These are phyloP conservation scores for Pseudogymnoascus sp. DNA, from an alignment of 2,329 filamentous ascomycete species.

Conservation along the genomic window DNA sequence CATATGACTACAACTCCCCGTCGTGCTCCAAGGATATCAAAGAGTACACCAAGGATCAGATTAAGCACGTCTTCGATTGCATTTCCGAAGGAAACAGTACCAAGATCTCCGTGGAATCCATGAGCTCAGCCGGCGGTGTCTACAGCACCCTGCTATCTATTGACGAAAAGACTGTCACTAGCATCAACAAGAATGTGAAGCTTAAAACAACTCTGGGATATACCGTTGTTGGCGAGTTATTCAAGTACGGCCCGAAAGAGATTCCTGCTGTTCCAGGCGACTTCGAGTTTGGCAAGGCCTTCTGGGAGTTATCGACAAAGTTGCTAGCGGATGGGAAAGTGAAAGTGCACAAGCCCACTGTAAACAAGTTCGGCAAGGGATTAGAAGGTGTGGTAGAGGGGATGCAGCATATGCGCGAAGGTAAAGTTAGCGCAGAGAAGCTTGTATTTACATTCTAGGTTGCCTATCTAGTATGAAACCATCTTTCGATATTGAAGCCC, in stretches of 20 bases:
- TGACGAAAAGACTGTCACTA: slow-evolving; percentile 13
- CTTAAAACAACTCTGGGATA: slow-evolving; percentile 33
- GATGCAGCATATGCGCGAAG: slow-evolving; percentile 22
- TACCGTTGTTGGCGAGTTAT: slow-evolving; percentile 34
- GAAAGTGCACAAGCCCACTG: slow-evolving; percentile 28
- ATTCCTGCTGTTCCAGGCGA: slow-evolving; percentile 25
- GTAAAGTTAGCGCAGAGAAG: slow-evolving; percentile 36
- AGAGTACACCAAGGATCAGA: slow-evolving; percentile 35
- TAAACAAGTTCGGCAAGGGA: slow-evolving; percentile 27
- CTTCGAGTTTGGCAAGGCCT: slow-evolving; percentile 32
- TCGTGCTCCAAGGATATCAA: slow-evolving; percentile 40
- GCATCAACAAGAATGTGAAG: slow-evolving; percentile 23
- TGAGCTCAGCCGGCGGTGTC: slow-evolving; percentile 31
- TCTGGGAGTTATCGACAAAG: slow-evolving; percentile 30
- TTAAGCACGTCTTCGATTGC: slow-evolving; percentile 42
- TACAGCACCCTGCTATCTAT: slow-evolving; percentile 37
- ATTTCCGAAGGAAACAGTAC: slow-evolving; percentile 35
- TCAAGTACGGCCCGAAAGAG: slow-evolving; percentile 20
- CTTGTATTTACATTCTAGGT: slow-evolving; percentile 37
- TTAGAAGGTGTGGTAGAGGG: slow-evolving; percentile 26
- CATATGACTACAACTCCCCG: slow-evolving; percentile 44
- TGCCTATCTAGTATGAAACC: neutral
- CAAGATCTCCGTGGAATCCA: slow-evolving; percentile 34
- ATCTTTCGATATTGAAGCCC: neutral
- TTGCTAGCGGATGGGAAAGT: slow-evolving; percentile 34